Percentiles rank a stretch among this genome's conserved stretches.
Conservation (phyloP, 768 basidiomycete genomes). For the Suillus ampliporus region DNA sequence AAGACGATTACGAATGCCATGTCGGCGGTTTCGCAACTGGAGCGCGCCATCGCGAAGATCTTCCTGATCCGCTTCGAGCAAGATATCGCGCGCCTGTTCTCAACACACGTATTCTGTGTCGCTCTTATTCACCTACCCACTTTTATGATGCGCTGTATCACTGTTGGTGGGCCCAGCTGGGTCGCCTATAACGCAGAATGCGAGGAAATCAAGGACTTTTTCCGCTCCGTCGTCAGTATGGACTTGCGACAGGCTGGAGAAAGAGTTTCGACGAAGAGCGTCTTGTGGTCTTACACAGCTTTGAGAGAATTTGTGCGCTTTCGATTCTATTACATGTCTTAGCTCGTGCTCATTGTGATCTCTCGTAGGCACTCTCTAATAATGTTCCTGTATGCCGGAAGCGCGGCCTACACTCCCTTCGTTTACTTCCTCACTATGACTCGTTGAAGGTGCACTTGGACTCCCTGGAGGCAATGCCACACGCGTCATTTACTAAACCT, state of each 20-base stretch:
- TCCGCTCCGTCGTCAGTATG: conserved; percentile 72
- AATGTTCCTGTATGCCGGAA: conserved; percentile 67
- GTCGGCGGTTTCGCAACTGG: conserved; percentile 67
- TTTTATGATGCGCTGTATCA: conserved; percentile 66
- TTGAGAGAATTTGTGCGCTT: conserved; percentile 71
- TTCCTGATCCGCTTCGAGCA: conserved; percentile 74
- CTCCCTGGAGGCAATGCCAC: conserved; percentile 60
- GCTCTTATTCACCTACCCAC: conserved; percentile 71
- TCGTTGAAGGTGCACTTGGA: conserved; percentile 67
- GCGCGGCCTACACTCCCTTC: conserved; percentile 70
- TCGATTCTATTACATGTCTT: neutral
- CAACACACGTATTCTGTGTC: conserved; percentile 68
- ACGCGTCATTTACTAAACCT: conserved; percentile 65
- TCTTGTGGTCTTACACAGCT: conserved; percentile 81
- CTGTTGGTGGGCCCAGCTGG: conserved; percentile 70
- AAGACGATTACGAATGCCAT: conserved; percentile 59
- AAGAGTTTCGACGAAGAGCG: conserved; percentile 79
- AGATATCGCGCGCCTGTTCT: conserved; percentile 77
- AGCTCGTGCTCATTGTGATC: neutral
- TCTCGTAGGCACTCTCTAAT: conserved; percentile 67
- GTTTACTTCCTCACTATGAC: conserved; percentile 63
- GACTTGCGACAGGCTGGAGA: conserved; percentile 81
- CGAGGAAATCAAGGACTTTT: conserved; percentile 78
- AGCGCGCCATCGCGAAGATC: conserved; percentile 70
- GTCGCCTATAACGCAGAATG: conserved; percentile 66